Percentiles rank a stretch among this genome's conserved stretches.
phyloP scores from a whole-genome alignment of 352 stramenopile species.

The Thalassiosira allenii region DNA sequence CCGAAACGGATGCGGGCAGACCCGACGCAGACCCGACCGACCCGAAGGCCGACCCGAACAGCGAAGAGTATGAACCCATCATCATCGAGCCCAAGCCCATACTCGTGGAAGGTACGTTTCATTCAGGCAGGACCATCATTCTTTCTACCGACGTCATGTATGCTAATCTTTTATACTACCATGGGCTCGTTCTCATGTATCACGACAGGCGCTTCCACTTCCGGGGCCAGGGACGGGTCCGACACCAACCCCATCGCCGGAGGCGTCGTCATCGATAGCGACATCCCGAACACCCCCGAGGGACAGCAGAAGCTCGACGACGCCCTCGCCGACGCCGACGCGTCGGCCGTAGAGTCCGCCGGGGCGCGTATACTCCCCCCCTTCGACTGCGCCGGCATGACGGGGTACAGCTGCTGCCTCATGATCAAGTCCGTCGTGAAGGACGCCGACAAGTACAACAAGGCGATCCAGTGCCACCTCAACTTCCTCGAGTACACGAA shows the following conservation, averaged over 20 bases:
- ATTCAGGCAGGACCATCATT: neutral
- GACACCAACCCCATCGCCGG: conserved; percentile 20
- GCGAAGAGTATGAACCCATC: neutral
- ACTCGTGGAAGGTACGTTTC: neutral
- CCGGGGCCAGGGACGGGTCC: neutral
- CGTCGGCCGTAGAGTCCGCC: neutral
- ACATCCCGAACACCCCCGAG: neutral
- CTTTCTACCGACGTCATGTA: neutral
- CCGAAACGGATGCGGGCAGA: no score
- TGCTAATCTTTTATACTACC: neutral
- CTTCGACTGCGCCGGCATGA: conserved; percentile 26
- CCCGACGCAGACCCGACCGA: no score
- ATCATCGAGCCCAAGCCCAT: neutral
- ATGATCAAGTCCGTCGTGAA: conserved; percentile 14
- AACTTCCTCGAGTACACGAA: neutral
- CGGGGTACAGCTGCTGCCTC: conserved; percentile 30
- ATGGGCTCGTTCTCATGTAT: neutral
- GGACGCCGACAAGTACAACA: conserved; percentile 2
- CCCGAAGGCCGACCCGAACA: neutral
- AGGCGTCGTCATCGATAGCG: neutral
- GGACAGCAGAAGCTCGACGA: neutral
- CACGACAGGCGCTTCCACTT: neutral
- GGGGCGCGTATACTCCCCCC: neutral
- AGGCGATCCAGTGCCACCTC: conserved; percentile 17
- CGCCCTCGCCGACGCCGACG: neutral